Conservation (phyloP, 305 asterid genomes). For the Vinca major region DNA sequence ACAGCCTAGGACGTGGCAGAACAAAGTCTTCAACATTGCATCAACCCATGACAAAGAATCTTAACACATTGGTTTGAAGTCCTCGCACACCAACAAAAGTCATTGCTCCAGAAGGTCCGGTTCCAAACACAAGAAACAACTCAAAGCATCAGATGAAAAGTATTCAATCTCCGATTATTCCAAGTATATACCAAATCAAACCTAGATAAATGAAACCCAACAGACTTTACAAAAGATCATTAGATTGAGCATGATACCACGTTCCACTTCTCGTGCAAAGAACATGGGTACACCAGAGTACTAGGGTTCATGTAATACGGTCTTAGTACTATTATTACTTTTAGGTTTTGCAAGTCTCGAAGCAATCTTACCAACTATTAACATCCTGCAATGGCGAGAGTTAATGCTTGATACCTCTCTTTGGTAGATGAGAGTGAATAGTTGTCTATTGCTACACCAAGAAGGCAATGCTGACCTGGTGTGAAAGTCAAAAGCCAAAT, state of each 20-base stretch:
- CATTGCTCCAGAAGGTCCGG: neutral
- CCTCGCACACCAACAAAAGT: neutral
- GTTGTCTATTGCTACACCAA: constrained; percentile 97
- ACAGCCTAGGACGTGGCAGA: neutral
- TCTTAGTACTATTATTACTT: constrained; percentile 54
- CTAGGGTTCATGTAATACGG: constrained; percentile 29
- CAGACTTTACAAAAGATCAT: constrained; percentile 30
- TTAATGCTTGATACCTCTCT: constrained; percentile 96
- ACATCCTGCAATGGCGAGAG: constrained; percentile 87
- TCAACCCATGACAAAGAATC: constrained; percentile 1
- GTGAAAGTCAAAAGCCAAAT: constrained; percentile 84
- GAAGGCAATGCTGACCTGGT: constrained; percentile 88
- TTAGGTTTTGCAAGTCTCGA: constrained; percentile 72
- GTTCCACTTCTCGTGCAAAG: constrained; percentile 43
- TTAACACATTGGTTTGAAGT: neutral
- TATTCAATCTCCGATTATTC: constrained; percentile 4
- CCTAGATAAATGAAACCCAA: constrained; percentile 25
- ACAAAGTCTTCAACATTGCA: neutral
- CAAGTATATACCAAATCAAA: constrained; percentile 7
- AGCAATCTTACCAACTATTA: constrained; percentile 99
- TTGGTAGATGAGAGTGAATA: constrained; percentile 71
- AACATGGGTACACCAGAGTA: constrained; percentile 49
- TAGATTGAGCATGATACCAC: constrained; percentile 42
- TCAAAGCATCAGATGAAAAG: constrained; percentile 8
- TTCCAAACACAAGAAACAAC: constrained; percentile 9